Base-by-base conservation (phyloP, 1,139 yeast genomes). In the Diutina mesorugosa region DNA sequence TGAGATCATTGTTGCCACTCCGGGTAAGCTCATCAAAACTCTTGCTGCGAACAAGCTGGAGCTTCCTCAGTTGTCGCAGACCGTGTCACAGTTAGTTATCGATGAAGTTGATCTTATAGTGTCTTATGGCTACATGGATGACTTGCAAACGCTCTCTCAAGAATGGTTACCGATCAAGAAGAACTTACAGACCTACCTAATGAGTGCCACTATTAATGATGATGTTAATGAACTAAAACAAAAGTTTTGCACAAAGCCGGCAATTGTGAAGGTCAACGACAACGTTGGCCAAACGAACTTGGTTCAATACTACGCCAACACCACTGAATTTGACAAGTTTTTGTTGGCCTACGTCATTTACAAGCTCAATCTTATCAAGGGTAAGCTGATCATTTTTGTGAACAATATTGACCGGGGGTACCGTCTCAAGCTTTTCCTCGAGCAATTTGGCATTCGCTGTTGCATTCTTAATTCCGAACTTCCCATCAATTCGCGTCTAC, bases 351-450 rank as follows among this genome's bases (percentile, higher is more conserved):
- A 91, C 67, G 97, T 95, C 56, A 90, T 93, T 55, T 87, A 90
- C 78, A 95, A 95, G 69, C 79, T 95, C 65, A 82, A 83, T 61
- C 78, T 95, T 62, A 87, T 95, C 67, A 88, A 89, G 69, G 99
- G 99, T 48, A 95, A 95, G 69, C 86, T 96, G 1, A 73, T 95
- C 58, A 77, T 91, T 14, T 95, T 95, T 74, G 98, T 95, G 56
- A 93, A 95, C 69, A 87, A 87, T 65, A 88, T 91, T 62, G 99
- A 95, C 67, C 85, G 99, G 73, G 97, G 97, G 51, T 95, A 93
- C 71, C 81, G 97, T 66, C 77, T 95, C 61, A 90, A 90, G 67
- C 74, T 95, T 61, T 95, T 91, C 63, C 74, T 95, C 63, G 97
- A 91, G 69, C 98, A 95, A 70, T 95, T 93, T 68, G 99, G 99